Base-by-base conservation (phyloP, 2,329 filamentous ascomycete genomes). In the Fusarium oligoseptatum region DNA sequence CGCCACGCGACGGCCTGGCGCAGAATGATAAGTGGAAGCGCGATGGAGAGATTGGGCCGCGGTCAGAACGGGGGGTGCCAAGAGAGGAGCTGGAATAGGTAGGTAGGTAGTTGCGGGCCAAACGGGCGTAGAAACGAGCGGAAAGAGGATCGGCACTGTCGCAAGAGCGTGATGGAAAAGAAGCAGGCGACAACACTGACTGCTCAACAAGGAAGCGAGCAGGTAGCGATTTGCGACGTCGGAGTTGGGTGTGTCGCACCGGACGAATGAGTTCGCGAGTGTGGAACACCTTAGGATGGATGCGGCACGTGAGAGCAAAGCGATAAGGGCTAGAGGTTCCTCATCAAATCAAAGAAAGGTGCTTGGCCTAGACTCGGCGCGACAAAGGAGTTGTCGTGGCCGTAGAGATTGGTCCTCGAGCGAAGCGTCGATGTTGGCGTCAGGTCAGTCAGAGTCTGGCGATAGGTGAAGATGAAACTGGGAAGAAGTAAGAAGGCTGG, bases 191-290 rank as follows among this genome's bases (percentile, higher is more conserved):
- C 39, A 50, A 36, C 36, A 15, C 57, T 65, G 65, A 62, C 61
- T 72, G 62, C 48, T 75, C 56, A 32, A 68, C 58, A 62, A 64
- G 66, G 70, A 50, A 73, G 57, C 41, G 41, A 69, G 72, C 27
- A 66, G 45, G 55, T 48, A 68, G 68, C 64, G 66, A 65, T 41
- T 67, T 78, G 77, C 77, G 77, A 79, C 72, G 77, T 79, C 76
- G 75, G 77, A 75, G 70, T 66, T 65, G 68, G 76, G 65, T 66
- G 64, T 69, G 76, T 78, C 68, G 70, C 70, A 73, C 73, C 68
- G 69, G 66, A 70, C 48, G 69, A 43, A 68, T 48, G 66, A 69
- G 71, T 68, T 70, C 71, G 66, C 65, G 62, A 68, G 73, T 71
- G 69, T 52, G 68, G 60, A 77, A 62, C 66, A 70, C 41, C 20